These are phyloP conservation scores for Candida freyschussii DNA, from an alignment of 1,139 yeast genomes.

Conservation along the genomic window DNA sequence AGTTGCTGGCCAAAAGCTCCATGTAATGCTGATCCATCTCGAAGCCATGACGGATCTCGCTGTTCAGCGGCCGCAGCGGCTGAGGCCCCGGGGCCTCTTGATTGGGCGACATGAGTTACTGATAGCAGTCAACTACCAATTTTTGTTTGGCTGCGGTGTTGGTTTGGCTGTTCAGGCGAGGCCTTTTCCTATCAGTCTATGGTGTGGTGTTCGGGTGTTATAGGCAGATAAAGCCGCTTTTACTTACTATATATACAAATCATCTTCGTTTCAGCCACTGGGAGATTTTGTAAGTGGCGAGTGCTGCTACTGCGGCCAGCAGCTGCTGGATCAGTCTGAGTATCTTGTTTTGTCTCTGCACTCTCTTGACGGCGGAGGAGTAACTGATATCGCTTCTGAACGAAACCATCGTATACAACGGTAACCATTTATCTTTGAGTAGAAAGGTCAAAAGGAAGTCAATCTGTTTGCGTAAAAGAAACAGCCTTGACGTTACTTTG, in stretches of 20 bases:
- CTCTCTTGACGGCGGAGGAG: slow-evolving; percentile 59
- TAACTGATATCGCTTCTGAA: slow-evolving; percentile 81
- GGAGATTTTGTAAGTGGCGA: too few relatives aligned
- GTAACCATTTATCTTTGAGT: slow-evolving; percentile 66
- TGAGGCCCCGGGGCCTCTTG: slow-evolving; percentile 8
- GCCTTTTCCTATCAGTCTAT: too few relatives aligned
- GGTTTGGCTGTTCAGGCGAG: too few relatives aligned
- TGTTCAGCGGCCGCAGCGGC: slow-evolving; percentile 35
- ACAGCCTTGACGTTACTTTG: slow-evolving; percentile 63
- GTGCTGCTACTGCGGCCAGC: too few relatives aligned
- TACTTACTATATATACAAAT: too few relatives aligned
- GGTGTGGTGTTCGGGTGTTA: too few relatives aligned
- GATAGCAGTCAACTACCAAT: too few relatives aligned
- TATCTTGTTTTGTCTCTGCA: slow-evolving; percentile 45
- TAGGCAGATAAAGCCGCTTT: too few relatives aligned
- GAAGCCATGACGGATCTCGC: slow-evolving; percentile 74
- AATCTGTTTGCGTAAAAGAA: slow-evolving; percentile 59
- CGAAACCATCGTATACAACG: slow-evolving; percentile 88
- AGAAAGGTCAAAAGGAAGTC: slow-evolving; percentile 61
- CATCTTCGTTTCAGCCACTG: too few relatives aligned
- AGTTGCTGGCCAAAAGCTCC: slow-evolving; percentile 60
- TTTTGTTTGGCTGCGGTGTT: too few relatives aligned
- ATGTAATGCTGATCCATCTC: slow-evolving; percentile 72
- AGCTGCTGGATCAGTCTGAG: slow-evolving; percentile 22
- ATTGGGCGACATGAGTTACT: too few relatives aligned